A percentile compares a stretch with the other conserved stretches of the same genome.
Evolutionary conservation across 2,329 filamentous ascomycete species (phyloP).

Genomic region (Fusarium proliferatum): DNA sequence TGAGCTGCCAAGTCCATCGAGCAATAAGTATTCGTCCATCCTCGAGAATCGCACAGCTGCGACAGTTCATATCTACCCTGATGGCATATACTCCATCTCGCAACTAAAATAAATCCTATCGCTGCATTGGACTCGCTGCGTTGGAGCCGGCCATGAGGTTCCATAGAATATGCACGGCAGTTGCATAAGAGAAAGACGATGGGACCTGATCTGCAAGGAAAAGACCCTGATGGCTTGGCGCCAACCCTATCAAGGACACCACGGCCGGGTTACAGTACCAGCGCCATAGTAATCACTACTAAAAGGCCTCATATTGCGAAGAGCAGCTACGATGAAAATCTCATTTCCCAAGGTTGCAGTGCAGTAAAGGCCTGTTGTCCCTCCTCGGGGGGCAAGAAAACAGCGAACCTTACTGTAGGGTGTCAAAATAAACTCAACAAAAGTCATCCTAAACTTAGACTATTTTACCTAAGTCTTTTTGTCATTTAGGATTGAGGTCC

Average conservation of each 20-base stretch:
- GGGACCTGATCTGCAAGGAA: neutral
- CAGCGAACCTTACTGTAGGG: no score
- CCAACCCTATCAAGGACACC: neutral
- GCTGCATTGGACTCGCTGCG: neutral
- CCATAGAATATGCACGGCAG: neutral
- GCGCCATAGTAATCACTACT: no score
- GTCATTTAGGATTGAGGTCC: no score
- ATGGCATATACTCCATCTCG: neutral
- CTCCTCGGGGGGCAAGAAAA: no score
- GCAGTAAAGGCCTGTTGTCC: neutral
- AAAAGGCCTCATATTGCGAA: no score
- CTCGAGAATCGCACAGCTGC: rapidly evolving
- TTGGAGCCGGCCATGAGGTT: neutral
- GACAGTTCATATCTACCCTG: neutral
- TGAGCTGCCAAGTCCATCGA: neutral
- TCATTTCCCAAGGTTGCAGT: no score
- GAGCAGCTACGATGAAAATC: no score
- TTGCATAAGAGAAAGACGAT: neutral
- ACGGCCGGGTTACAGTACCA: no score
- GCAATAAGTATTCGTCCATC: neutral
- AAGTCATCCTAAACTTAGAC: no score
- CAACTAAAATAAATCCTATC: rapidly evolving
- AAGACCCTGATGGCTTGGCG: neutral
- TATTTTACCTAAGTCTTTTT: no score
- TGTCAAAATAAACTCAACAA: no score